Conservation (phyloP, 2,329 filamentous ascomycete species). For the Stachybotrys chartarum region DNA sequence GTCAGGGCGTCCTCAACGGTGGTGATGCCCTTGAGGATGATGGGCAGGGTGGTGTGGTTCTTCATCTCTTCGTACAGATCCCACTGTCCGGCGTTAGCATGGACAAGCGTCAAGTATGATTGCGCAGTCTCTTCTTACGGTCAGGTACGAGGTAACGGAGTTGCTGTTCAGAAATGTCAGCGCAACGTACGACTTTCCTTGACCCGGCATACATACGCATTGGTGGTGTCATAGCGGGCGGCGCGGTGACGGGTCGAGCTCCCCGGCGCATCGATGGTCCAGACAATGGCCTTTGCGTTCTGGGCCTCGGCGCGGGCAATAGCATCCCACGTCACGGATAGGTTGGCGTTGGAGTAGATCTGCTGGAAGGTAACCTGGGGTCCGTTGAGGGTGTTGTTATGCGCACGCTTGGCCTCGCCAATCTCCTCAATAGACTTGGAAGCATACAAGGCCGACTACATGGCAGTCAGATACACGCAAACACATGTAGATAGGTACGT, state of each 20-base stretch:
- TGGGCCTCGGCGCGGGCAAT: constrained; percentile 23
- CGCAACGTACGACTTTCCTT: too few relatives aligned
- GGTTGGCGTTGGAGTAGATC: constrained; percentile 25
- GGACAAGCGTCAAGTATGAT: not conserved
- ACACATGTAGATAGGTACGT: not conserved
- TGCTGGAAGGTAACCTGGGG: constrained; percentile 24
- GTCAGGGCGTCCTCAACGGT: constrained; percentile 27
- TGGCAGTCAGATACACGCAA: not conserved
- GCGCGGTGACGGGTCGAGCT: constrained; percentile 15
- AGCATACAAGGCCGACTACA: constrained; percentile 19
- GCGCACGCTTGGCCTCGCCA: constrained; percentile 19
- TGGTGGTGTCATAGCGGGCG: constrained; percentile 17
- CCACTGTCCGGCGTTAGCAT: constrained; percentile 7
- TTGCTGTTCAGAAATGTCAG: constrained; percentile 9
- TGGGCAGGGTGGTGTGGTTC: constrained; percentile 23
- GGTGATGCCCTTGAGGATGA: constrained; percentile 30
- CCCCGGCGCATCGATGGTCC: constrained; percentile 24
- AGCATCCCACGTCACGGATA: constrained; percentile 22
- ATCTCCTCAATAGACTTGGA: constrained; percentile 27
- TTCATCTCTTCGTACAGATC: constrained; percentile 20
- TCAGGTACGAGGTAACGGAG: constrained; percentile 12
- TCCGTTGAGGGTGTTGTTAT: constrained; percentile 14
- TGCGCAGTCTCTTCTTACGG: constrained; percentile 3
- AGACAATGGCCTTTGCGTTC: constrained; percentile 29
- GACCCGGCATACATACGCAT: constrained; percentile 6